Base-by-base conservation (phyloP, 306 rosid genomes). In the Ormosia semicastrata region DNA sequence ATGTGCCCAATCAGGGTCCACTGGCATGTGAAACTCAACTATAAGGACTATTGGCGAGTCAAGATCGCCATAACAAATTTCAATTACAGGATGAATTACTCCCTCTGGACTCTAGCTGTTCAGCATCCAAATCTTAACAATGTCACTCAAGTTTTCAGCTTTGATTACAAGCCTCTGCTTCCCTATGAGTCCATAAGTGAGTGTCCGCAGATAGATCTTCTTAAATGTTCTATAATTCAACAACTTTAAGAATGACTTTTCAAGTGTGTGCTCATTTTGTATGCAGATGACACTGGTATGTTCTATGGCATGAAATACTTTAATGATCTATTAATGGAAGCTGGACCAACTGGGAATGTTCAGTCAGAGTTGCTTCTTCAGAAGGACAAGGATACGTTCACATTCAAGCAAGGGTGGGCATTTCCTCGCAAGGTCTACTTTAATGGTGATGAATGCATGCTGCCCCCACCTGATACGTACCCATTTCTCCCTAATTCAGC, bases 81-180 rank as follows among this genome's bases (percentile, higher is more conserved):
- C 86, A 90, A 95, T 84, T 89, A 95, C 66, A 82, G 86, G 59
- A 84, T 92, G 91, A 95, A 95, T 82, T 87, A 93, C 84, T 85
- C 98, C 0, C 94, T 87, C 7, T 90, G 99, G 99, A 84, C 90
- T 83, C 91, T 95, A 54, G 98, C 92, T 12, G 53, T 93, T 32
- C 99, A 92, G 85, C 98, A 95, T 78, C 99, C 98, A 70, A 95
- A 95, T 85, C 96, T 95, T 32, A 90, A 92, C 90, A 95, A 95
- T 24, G 84, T 95, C 46, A 89, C 98, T 7, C 98, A 87, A 88
- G 99, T 95, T 82, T 95, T 92, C 92, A 95, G 98, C 87, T 92
- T 95, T 4, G 87, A 89, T 69, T 95, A 95, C 93, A 89, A 92
- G 89, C 92, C 99, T 57, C 85, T 95, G 43, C 72, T 82, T 60